Evolutionary conservation across 768 basidiomycete species (phyloP).

Genomic region (Hypholoma sublateritium): DNA sequence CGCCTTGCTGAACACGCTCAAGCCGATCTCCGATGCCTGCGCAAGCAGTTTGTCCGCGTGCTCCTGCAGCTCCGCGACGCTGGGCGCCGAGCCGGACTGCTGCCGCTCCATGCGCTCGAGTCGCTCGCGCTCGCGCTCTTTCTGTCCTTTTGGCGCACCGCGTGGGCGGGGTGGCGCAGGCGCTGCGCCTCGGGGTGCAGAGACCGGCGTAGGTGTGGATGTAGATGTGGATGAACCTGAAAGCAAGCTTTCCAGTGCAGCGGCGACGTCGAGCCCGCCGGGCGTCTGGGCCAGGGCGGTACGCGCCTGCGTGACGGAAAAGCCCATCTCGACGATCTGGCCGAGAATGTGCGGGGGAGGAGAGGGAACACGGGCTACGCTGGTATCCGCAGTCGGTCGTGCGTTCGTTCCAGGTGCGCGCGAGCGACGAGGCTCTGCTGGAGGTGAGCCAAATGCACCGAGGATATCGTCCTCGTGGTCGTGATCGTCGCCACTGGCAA

Average conservation of each 20-base stretch:
- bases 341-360: conserved; percentile 93
- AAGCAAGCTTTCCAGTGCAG: conserved; percentile 68
- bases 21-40: conserved; percentile 85
- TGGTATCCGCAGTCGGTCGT: neutral
- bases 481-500: neutral
- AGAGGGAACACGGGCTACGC: conserved; percentile 22
- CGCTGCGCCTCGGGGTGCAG: neutral
- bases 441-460: conserved; percentile 34
- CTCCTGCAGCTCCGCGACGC: conserved; percentile 43
- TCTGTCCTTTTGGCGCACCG: conserved; percentile 21
- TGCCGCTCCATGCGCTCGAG: conserved; percentile 18
- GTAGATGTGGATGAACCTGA: neutral
- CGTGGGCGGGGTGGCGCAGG: conserved; percentile 13
- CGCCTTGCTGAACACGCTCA: conserved; percentile 80
- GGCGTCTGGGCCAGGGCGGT: conserved; percentile 71
- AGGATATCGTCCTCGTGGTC: conserved; percentile 66
- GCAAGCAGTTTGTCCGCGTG: conserved; percentile 80
- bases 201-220: neutral
- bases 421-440: neutral
- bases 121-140: conserved; percentile 24
- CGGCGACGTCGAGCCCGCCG: conserved; percentile 70
- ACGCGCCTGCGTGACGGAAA: conserved; percentile 74
- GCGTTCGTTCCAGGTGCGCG: neutral
- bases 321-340: conserved; percentile 95
- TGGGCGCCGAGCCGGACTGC: neutral